Percentiles rank a stretch among this genome's conserved stretches.
Evolutionary conservation across 805 yeast species (phyloP).

Genomic region (Suhomyces canberraensis): DNA sequence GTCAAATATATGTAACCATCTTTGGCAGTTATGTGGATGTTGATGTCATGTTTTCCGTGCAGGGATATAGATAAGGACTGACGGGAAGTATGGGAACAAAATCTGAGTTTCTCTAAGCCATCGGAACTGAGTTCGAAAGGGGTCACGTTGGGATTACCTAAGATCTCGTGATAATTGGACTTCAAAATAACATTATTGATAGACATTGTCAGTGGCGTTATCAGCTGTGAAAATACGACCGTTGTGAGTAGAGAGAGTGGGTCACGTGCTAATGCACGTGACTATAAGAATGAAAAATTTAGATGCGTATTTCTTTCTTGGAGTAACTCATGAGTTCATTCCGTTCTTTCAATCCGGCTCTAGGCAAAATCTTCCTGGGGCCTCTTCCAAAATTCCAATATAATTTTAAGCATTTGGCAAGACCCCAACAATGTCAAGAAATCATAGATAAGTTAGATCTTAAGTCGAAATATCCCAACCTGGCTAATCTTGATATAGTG

Average conservation of each 20-base stretch:
- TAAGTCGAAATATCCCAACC: constrained; percentile 32
- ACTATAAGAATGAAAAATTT: not conserved
- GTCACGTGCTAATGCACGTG: not conserved
- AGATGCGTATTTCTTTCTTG: too few species aligned
- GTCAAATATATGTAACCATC: constrained; percentile 44
- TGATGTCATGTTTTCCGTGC: constrained; percentile 9
- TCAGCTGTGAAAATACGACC: too few species aligned
- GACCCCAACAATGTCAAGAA: constrained; percentile 25
- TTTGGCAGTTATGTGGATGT: constrained; percentile 26
- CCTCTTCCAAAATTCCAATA: constrained; percentile 21
- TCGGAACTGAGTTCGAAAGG: constrained; percentile 20
- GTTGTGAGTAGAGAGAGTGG: not conserved
- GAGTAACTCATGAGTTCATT: constrained; percentile 6
- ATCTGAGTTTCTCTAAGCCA: constrained; percentile 17
- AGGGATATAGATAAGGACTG: constrained; percentile 28
- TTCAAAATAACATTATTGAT: constrained; percentile 23
- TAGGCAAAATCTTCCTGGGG: constrained; percentile 20
- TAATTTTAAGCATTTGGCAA: constrained; percentile 21
- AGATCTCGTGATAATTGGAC: constrained; percentile 9
- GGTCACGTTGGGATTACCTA: constrained; percentile 4
- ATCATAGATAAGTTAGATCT: constrained; percentile 49
- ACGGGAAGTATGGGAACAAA: constrained; percentile 17
- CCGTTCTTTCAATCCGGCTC: constrained; percentile 26
- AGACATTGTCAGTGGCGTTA: constrained; percentile 19
- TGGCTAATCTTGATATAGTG: constrained; percentile 45